A percentile compares a stretch with the other conserved stretches of the same genome.
phyloP scores from a whole-genome alignment of 495 filamentous ascomycete genomes.

The Daldinia caldariorum region DNA sequence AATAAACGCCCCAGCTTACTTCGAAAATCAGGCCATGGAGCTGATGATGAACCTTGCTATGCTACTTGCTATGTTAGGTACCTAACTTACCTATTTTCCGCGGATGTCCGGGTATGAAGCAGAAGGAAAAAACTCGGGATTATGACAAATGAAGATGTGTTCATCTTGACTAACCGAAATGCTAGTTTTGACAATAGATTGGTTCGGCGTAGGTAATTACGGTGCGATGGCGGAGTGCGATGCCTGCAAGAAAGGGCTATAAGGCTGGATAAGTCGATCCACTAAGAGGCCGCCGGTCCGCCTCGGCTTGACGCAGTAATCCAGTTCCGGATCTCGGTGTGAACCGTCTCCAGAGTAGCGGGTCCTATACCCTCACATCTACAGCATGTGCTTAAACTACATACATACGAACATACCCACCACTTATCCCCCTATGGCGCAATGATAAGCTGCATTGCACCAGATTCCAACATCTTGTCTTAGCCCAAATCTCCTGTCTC shows the following conservation, averaged over 20 bases:
- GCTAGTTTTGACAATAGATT: slow-evolving; percentile 21
- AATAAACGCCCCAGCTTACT: slow-evolving; percentile 10
- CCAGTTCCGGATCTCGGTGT: slow-evolving; percentile 42
- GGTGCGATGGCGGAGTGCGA: slow-evolving; percentile 32
- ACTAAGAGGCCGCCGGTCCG: slow-evolving; percentile 36
- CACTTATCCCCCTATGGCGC: slow-evolving; percentile 20
- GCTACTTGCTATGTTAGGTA: slow-evolving; percentile 72
- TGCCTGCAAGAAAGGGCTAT: slow-evolving; percentile 33
- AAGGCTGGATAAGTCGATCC: slow-evolving; percentile 39
- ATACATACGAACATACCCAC: background rate
- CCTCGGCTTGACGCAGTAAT: slow-evolving; percentile 33
- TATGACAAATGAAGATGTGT: slow-evolving; percentile 25
- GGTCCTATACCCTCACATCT: slow-evolving; percentile 18
- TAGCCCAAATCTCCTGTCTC: background rate
- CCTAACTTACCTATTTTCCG: background rate
- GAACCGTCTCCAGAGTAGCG: slow-evolving; percentile 35
- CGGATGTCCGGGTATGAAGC: slow-evolving; percentile 6
- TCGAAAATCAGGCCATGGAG: slow-evolving; percentile 77
- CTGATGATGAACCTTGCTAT: slow-evolving; percentile 96
- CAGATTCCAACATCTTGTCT: slow-evolving; percentile 12
- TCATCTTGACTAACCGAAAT: slow-evolving; percentile 33
- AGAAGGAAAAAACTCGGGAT: background rate
- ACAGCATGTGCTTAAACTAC: slow-evolving; percentile 6
- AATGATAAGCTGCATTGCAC: slow-evolving; percentile 31
- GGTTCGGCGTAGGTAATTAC: slow-evolving; percentile 31